Evolutionary conservation across 306 rosid species (phyloP), one percentile per base, ranked within the genome.

Genomic region (Vigna hirtella): DNA sequence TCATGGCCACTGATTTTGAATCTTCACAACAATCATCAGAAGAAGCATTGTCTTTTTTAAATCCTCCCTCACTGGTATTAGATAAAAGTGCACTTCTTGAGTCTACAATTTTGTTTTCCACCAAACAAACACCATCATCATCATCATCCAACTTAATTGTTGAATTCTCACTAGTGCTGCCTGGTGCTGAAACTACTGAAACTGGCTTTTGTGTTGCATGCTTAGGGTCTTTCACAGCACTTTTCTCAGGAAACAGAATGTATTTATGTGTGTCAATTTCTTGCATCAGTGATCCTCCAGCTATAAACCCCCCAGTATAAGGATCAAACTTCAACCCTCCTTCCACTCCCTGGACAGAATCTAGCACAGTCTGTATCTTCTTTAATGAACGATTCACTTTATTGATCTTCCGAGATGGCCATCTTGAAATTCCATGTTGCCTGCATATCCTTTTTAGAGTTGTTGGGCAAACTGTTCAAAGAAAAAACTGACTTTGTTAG

Each of bases 391-490:
- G 96, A 72, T 91, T 96, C 30, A 93, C 99, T 88, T 96, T 96
- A 59, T 91, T 91, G 78, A 96, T 93, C 85, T 96, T 96, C 30
- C 99, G 98, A 40, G 99, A 96, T 52, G 99, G 99, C 99, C 99
- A 96, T 84, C 97, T 96, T 18, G 85, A 81, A 83, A 96, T 96
- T 69, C 99, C 98, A 79, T 96, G 99, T 70, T 96, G 99, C 74
- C 99, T 90, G 89, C 99, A 96, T 82, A 96, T 96, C 83, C 99
- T 91, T 85, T 96, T 96, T 56, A 95, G 89, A 0, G 99, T 96
- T 69, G 99, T 96, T 66, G 99, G 99, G 81, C 98, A 96, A 77
- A 96, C 99, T 94, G 81, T 82, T 82, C 45, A 36, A 70, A 47
- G 40, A 74, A 70, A 63, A 59, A 15, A n/a, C 9, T 65, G 55